Evolutionary conservation across 1,139 yeast genomes (phyloP).

Genomic region (Pichia sp.): DNA sequence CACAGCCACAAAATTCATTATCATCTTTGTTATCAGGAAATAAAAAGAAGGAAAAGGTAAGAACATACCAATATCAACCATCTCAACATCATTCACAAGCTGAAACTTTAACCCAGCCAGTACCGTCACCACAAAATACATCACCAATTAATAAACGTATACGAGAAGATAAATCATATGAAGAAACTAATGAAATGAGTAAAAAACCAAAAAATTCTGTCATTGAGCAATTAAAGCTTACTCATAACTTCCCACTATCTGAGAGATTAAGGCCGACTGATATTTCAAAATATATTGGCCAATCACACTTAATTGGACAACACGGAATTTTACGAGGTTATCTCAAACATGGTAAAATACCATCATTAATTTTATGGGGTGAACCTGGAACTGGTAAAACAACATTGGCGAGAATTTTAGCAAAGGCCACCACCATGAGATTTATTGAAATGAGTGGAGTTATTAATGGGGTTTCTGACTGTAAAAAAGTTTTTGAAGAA

Average conservation of each 20-base stretch:
- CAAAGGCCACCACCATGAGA: constrained; percentile 44
- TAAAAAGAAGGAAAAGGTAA: constrained; percentile 14
- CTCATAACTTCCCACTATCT: constrained; percentile 66
- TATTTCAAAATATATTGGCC: constrained; percentile 79
- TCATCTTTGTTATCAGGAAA: constrained; percentile 19
- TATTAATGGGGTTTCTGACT: constrained; percentile 60
- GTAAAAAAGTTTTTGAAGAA: constrained; percentile 65
- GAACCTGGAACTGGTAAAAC: constrained; percentile 96
- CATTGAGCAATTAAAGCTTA: constrained; percentile 29
- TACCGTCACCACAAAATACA: neutral
- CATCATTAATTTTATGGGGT: constrained; percentile 93
- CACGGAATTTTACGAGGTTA: constrained; percentile 68
- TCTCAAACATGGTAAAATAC: constrained; percentile 54
- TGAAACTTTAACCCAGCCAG: neutral
- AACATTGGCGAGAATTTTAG: constrained; percentile 59
- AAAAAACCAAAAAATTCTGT: constrained; percentile 10
- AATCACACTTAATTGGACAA: constrained; percentile 69
- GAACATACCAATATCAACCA: constrained; percentile 20
- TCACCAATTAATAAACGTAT: neutral
- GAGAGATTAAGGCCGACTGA: constrained; percentile 75
- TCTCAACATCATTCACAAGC: neutral
- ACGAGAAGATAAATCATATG: neutral
- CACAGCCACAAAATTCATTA: constrained; percentile 9
- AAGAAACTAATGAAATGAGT: neutral
- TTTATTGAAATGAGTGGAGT: constrained; percentile 89